Evolutionary conservation across 2,329 filamentous ascomycete species (phyloP).

Genomic region (Colletotrichum sp.): DNA sequence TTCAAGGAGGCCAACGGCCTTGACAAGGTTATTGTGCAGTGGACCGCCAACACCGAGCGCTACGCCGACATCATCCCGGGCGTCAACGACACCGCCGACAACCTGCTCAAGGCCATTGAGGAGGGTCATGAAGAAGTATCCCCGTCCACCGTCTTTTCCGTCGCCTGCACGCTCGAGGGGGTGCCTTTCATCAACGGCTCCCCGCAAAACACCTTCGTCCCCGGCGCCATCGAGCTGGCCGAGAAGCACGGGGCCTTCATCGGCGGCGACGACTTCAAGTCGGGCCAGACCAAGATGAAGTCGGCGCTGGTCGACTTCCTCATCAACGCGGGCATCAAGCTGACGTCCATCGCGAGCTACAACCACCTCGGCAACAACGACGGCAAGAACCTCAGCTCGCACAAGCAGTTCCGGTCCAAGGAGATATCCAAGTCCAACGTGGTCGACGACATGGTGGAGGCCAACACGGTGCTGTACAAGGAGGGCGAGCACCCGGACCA

Average conservation of each 20-base stretch:
- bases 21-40: slow-evolving; percentile 96
- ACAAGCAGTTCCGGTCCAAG: slow-evolving; percentile 99
- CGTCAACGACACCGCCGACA: slow-evolving; percentile 96
- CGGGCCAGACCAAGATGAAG: slow-evolving; percentile 99
- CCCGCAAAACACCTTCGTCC: slow-evolving; percentile 98
- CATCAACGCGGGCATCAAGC: slow-evolving; percentile 98
- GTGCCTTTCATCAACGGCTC: slow-evolving; percentile 98
- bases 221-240: slow-evolving; percentile 87
- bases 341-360: slow-evolving; percentile 98
- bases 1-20: slow-evolving; percentile 88
- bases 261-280: slow-evolving; percentile 99
- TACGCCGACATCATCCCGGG: slow-evolving; percentile 87
- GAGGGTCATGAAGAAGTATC: slow-evolving; percentile 88
- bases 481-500: slow-evolving; percentile 95
- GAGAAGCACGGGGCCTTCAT: slow-evolving; percentile 89
- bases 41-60: slow-evolving; percentile 99
- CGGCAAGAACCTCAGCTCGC: slow-evolving; percentile 96
- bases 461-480: slow-evolving; percentile 90
- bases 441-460: slow-evolving; percentile 98
- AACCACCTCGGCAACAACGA: slow-evolving; percentile 99
- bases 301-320: slow-evolving; percentile 97
- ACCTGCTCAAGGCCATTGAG: slow-evolving; percentile 87
- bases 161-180: slow-evolving; percentile 89
- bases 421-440: slow-evolving; percentile 99
- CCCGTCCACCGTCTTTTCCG: slow-evolving; percentile 93